These are phyloP conservation scores for Rossbeevera mucosa DNA, from an alignment of 768 basidiomycete genomes.

Conservation along the genomic window DNA sequence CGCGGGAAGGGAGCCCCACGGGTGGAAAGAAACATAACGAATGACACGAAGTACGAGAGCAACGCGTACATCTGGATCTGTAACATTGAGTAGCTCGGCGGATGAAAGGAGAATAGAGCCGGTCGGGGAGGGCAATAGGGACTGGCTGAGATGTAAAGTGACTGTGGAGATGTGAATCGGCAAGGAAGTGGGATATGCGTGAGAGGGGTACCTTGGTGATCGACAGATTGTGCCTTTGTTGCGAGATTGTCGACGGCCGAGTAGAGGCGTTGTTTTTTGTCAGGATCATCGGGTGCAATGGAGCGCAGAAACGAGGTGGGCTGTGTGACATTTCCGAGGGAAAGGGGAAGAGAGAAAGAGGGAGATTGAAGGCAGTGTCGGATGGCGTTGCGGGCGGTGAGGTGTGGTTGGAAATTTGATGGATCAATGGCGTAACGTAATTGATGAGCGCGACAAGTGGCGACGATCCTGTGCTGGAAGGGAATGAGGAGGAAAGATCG, in stretches of 20 bases:
- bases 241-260: conserved; percentile 35
- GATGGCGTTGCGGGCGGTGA: conserved; percentile 71
- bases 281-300: conserved; percentile 31
- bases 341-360: conserved; percentile 30
- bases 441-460: conserved; percentile 62
- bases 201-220: conserved; percentile 40
- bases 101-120: conserved; percentile 49
- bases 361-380: conserved; percentile 41
- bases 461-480: conserved; percentile 70
- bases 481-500: neutral
- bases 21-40: conserved; percentile 66
- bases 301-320: conserved; percentile 29
- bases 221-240: conserved; percentile 35
- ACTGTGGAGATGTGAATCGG: conserved; percentile 38
- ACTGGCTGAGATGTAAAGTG: conserved; percentile 36
- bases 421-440: conserved; percentile 61
- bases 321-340: conserved; percentile 31
- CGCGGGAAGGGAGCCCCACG: conserved; percentile 70
- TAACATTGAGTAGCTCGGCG: conserved; percentile 30
- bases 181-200: neutral
- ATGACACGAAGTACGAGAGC: conserved; percentile 52
- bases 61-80: conserved; percentile 32
- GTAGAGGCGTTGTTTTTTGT: conserved; percentile 36
- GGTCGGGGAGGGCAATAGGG: conserved; percentile 40
- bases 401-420: conserved; percentile 69